These are phyloP conservation scores for Allium sativum DNA, from an alignment of 106 monocot species.

Conservation along the genomic window DNA sequence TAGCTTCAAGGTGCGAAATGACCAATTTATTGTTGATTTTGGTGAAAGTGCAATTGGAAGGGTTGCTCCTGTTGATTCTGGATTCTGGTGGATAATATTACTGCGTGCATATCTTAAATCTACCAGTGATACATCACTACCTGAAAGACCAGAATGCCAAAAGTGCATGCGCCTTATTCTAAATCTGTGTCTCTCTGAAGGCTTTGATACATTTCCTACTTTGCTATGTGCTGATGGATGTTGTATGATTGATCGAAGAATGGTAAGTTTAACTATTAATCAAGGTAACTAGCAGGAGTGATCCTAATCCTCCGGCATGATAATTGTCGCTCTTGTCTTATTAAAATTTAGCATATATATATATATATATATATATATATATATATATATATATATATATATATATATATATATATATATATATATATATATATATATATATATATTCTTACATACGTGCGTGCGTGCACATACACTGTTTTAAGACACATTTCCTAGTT, in stretches of 20 bases:
- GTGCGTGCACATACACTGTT: neutral
- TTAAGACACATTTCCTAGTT: neutral
- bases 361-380: neutral
- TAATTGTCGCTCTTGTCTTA: neutral
- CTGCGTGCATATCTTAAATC: constrained; percentile 40
- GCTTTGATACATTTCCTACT: constrained; percentile 48
- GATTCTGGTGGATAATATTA: constrained; percentile 57
- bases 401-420: neutral
- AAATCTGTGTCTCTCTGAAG: constrained; percentile 37
- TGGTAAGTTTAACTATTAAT: constrained; percentile 14
- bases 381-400: neutral
- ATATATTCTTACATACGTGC: neutral
- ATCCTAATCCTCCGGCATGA: neutral
- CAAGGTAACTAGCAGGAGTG: no score
- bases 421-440: no score
- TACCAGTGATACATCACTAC: constrained; percentile 27
- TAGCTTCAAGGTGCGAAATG: constrained; percentile 40
- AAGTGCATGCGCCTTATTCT: constrained; percentile 38
- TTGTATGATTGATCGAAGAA: constrained; percentile 46
- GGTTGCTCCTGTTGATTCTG: constrained; percentile 53
- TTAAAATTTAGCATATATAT: neutral
- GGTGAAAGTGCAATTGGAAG: constrained; percentile 49
- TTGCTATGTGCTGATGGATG: constrained; percentile 50
- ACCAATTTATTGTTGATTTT: constrained; percentile 35
- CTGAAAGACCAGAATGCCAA: constrained; percentile 39